Conservation (phyloP, 2,329 filamentous ascomycete genomes). For the Clarireedia monteithiana region DNA sequence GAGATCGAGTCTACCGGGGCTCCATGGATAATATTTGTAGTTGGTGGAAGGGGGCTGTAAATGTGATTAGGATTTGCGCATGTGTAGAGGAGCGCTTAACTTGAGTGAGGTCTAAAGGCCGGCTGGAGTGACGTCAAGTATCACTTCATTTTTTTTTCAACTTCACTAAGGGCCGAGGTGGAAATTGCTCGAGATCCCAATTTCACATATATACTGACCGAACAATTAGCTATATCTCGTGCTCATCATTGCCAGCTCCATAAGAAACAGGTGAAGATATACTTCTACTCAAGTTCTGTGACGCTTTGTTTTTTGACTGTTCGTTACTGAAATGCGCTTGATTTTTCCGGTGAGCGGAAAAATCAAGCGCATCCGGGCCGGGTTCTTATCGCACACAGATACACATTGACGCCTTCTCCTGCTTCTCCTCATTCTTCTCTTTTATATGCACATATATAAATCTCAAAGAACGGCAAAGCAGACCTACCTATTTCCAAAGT, state of each 20-base stretch:
- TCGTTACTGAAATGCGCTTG: background rate
- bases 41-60: background rate
- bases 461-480: too few species aligned
- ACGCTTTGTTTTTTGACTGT: background rate
- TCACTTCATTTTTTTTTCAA: background rate
- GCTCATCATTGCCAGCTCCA: too few species aligned
- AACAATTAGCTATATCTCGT: too few species aligned
- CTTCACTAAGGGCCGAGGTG: too few species aligned
- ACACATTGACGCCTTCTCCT: background rate
- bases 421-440: background rate
- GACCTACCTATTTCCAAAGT: background rate
- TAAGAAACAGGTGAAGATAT: background rate
- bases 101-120: background rate
- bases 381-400: background rate
- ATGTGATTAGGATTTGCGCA: background rate
- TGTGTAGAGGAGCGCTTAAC: too few species aligned
- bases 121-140: conserved; percentile 4
- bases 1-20: conserved; percentile 15
- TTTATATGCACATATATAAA: background rate
- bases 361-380: background rate
- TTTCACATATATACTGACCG: background rate
- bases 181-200: too few species aligned
- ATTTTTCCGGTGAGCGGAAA: conserved; percentile 1
- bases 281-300: background rate
- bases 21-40: conserved; percentile 16